A percentile compares a stretch with the other conserved stretches of the same genome.
These are phyloP conservation scores for Penicillium ochrochloron DNA, from an alignment of 495 filamentous ascomycete species.

Conservation along the genomic window DNA sequence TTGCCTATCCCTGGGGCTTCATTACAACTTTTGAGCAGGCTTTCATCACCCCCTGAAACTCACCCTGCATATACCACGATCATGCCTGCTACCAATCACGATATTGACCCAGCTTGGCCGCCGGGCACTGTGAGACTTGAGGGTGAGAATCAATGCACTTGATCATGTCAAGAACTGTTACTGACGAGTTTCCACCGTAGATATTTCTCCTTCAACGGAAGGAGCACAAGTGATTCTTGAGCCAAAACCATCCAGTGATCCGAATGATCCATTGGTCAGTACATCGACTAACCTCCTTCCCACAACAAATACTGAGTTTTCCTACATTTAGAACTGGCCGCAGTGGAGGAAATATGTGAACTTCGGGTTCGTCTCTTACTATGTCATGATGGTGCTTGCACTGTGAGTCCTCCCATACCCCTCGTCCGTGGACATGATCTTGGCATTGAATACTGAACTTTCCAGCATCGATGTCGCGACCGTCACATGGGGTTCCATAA, in stretches of 20 bases:
- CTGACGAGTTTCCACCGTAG: conserved; percentile 2
- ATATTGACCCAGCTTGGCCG: conserved; percentile 27
- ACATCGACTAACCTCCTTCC: not conserved
- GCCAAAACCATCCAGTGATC: conserved; percentile 26
- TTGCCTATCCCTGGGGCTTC: not conserved
- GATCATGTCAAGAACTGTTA: not conserved
- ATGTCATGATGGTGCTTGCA: conserved; percentile 29
- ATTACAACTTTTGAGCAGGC: not conserved
- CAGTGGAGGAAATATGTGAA: conserved; percentile 30
- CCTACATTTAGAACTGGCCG: conserved; percentile 22
- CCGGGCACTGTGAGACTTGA: conserved; percentile 30
- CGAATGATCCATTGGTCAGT: conserved; percentile 31
- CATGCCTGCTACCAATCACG: conserved; percentile 16
- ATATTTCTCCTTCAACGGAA: conserved; percentile 15
- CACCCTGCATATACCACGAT: not conserved
- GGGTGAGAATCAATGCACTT: conserved; percentile 6
- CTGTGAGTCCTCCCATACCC: conserved; percentile 17
- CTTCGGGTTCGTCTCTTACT: conserved; percentile 29
- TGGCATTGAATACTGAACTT: not conserved
- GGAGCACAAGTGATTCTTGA: conserved; percentile 23
- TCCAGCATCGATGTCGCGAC: conserved; percentile 40
- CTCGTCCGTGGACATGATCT: not conserved
- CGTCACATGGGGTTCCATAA: conserved; percentile 45
- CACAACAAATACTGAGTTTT: not conserved
- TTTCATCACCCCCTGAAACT: not conserved